phyloP scores from a whole-genome alignment of 345 rosid species.

The Pugionium cornutum region DNA sequence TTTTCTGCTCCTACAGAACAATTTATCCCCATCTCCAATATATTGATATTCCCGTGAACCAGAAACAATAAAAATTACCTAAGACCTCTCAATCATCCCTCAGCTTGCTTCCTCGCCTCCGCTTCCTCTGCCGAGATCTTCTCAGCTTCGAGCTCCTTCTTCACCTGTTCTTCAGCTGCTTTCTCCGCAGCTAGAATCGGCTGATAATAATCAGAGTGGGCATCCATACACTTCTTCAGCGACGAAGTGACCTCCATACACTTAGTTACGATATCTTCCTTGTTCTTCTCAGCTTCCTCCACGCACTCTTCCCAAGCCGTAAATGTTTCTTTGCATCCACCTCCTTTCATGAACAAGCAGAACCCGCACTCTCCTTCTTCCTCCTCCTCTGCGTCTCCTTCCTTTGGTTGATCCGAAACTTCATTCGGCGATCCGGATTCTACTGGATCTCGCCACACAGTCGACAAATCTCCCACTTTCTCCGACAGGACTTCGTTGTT shows the following conservation, averaged over 20 bases:
- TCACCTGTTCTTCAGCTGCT: constrained; percentile 61
- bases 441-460: constrained; percentile 23
- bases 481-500: constrained; percentile 2
- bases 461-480: constrained; percentile 32
- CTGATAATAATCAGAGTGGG: constrained; percentile 70
- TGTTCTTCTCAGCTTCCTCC: constrained; percentile 62
- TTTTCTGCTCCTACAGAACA: constrained; percentile 1
- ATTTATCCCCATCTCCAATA: constrained; percentile 10
- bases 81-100: neutral
- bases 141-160: constrained; percentile 27
- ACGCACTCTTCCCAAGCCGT: constrained; percentile 79
- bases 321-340: constrained; percentile 79
- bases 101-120: constrained; percentile 28
- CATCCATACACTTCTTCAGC: constrained; percentile 78
- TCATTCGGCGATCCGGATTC: constrained; percentile 16
- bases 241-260: constrained; percentile 60
- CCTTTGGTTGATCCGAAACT: constrained; percentile 34
- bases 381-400: constrained; percentile 45
- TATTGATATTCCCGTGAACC: neutral
- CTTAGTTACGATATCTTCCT: constrained; percentile 69
- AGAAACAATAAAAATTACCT: constrained; percentile 23
- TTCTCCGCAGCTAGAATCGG: constrained; percentile 78
- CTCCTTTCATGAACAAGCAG: constrained; percentile 89
- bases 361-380: constrained; percentile 86
- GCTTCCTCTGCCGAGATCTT: constrained; percentile 27